phyloP scores from a whole-genome alignment of 805 yeast species.

The Cyberlindnera lachancei region DNA sequence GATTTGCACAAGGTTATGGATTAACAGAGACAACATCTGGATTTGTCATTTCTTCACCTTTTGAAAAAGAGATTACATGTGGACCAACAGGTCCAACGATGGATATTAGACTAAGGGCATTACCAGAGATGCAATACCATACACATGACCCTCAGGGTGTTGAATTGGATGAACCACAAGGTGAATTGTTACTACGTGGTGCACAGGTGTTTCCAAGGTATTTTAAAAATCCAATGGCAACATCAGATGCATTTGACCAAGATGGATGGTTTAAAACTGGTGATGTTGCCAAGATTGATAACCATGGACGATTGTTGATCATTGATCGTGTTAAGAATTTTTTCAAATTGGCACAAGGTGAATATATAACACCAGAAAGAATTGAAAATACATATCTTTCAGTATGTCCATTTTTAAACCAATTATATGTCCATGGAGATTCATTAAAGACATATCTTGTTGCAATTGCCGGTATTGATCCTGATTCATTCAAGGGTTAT shows the following conservation, averaged over 20 bases:
- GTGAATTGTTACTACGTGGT: slow-evolving; percentile 52
- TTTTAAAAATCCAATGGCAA: slow-evolving; percentile 41
- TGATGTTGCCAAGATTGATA: slow-evolving; percentile 38
- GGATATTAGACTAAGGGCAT: slow-evolving; percentile 48
- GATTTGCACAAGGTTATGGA: slow-evolving; percentile 49
- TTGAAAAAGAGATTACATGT: slow-evolving; percentile 31
- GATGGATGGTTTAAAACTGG: slow-evolving; percentile 58
- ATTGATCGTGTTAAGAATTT: slow-evolving; percentile 72
- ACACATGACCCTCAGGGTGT: slow-evolving; percentile 22
- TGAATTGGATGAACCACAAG: slow-evolving; percentile 26
- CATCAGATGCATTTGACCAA: slow-evolving; percentile 33
- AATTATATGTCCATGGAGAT: slow-evolving; percentile 59
- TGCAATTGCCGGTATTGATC: slow-evolving; percentile 48
- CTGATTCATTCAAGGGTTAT: slow-evolving; percentile 20
- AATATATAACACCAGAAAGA: slow-evolving; percentile 66
- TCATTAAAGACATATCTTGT: slow-evolving; percentile 46
- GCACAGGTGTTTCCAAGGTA: slow-evolving; percentile 47
- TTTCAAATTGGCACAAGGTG: slow-evolving; percentile 62
- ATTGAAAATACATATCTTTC: slow-evolving; percentile 52
- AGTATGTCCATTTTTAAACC: slow-evolving; percentile 40
- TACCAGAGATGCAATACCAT: slow-evolving; percentile 40
- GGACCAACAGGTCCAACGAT: slow-evolving; percentile 44
- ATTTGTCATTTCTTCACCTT: slow-evolving; percentile 29
- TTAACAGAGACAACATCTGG: slow-evolving; percentile 62
- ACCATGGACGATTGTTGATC: slow-evolving; percentile 32